Evolutionary conservation across 352 stramenopile genomes (phyloP), one percentile per base, ranked within the genome.

Genomic region (Salisapilia sapeloensis): DNA sequence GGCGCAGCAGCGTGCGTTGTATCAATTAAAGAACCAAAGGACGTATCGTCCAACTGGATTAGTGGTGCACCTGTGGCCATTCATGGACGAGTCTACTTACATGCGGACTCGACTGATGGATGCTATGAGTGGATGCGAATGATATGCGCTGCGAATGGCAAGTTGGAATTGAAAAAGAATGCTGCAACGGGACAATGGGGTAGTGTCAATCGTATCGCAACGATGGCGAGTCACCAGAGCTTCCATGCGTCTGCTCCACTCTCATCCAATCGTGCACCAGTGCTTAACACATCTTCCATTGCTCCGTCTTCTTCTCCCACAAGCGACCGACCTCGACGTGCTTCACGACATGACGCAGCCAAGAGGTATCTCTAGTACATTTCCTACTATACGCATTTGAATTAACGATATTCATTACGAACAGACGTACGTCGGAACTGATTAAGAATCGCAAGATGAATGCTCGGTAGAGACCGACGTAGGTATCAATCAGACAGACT

Each of bases 161-260:
- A 87, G 47, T 46, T 91, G 6, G 75, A 87, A 33, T 66, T 91
- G 34, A 87, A 87, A 51, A 86, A 86, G 49, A 91, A 87, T 31
- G 75, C 75, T 3, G 71, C 75, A 3, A 91, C 71, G 0, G 75
- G 75, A 1, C 59, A 67, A 29, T 91, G 71, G 71, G 75, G 75
- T 8, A 91, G 71, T 39, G 66, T 91, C 17, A 87, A 91, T 44
- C 69, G 75, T 27, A 72, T 91, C 32, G 72, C 75, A 14, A 83
- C 75, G 24, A 46, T 91, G 28, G 86, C 67, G 12, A 69, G 67
- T 4, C 75, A 91, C 48, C 69, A 84, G 29, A 91, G 75, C 35
- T 91, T 91, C 45, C 44, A 87, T 36, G 52, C 67, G 12, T 76
- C 64, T 10, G 54, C 63, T 1, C 57, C 64, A 24, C 55, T 79